phyloP scores from a whole-genome alignment of 495 filamentous ascomycete species.

The Mycothermus thermophilus region DNA sequence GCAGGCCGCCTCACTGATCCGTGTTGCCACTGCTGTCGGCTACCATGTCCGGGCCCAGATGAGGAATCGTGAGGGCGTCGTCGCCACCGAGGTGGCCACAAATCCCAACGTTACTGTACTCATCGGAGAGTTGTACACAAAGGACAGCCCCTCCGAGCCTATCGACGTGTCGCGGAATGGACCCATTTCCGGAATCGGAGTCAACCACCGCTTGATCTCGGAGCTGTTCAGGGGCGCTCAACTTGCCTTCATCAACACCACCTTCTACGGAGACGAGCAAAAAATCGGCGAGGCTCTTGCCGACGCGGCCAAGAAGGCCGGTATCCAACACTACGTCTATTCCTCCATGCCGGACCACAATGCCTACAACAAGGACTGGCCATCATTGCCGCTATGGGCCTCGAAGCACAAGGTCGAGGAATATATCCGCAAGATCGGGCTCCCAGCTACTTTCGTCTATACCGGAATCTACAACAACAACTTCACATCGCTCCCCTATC shows the following conservation, averaged over 20 bases:
- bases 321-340: conserved; percentile 85
- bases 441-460: conserved; percentile 87
- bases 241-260: conserved; percentile 93
- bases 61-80: conserved; percentile 64
- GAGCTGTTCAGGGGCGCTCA: conserved; percentile 70
- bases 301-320: conserved; percentile 73
- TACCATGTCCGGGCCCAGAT: conserved; percentile 84
- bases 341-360: conserved; percentile 95
- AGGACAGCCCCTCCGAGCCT: conserved; percentile 32
- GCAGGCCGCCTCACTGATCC: conserved; percentile 84
- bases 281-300: conserved; percentile 75
- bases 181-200: conserved; percentile 33
- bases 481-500: conserved; percentile 86
- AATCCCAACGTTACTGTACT: conserved; percentile 77
- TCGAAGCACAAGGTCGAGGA: conserved; percentile 84
- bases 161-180: conserved; percentile 30
- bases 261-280: conserved; percentile 91
- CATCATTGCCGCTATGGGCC: conserved; percentile 76
- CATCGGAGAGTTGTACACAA: conserved; percentile 63
- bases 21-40: conserved; percentile 81
- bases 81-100: conserved; percentile 64
- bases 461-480: conserved; percentile 99
- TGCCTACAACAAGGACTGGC: conserved; percentile 52
- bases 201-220: conserved; percentile 51
- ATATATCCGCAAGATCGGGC: conserved; percentile 67